phyloP scores from a whole-genome alignment of 2,329 filamentous ascomycete genomes.

The Cordyceps pruinosa region DNA sequence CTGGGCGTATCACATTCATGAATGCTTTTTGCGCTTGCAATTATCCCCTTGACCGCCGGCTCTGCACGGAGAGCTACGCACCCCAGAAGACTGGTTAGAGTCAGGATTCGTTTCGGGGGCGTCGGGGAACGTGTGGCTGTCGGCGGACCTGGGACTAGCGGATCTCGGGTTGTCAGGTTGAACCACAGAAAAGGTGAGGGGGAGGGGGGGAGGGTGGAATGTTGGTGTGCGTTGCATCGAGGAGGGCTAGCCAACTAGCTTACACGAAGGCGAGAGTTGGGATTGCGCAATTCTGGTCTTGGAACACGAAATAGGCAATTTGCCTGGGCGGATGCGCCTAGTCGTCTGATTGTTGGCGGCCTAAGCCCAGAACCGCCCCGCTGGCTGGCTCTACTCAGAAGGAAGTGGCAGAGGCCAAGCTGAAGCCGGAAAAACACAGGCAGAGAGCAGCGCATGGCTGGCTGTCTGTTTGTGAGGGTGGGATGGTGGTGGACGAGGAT shows the following conservation, averaged over 20 bases:
- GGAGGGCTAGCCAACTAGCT: background rate
- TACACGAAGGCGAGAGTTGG: background rate
- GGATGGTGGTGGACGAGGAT: background rate
- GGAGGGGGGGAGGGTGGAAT: background rate
- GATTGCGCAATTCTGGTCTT: slow-evolving; percentile 10
- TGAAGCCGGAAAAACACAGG: background rate
- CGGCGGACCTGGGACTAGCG: slow-evolving; percentile 11
- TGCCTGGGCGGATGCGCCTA: slow-evolving; percentile 5
- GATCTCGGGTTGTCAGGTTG: slow-evolving; percentile 7
- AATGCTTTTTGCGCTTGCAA: slow-evolving; percentile 1
- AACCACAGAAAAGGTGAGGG: background rate
- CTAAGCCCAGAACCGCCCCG: slow-evolving; percentile 1
- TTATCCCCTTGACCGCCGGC: slow-evolving; percentile 6
- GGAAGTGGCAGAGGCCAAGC: background rate
- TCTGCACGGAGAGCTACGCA: background rate
- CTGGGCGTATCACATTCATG: background rate
- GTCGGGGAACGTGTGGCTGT: slow-evolving; percentile 1
- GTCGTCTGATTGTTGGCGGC: slow-evolving; percentile 6
- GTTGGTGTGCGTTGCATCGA: no score
- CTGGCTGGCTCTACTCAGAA: background rate
- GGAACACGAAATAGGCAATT: slow-evolving; percentile 10
- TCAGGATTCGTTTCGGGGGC: background rate
- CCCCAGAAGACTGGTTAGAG: background rate
- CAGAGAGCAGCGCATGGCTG: background rate
- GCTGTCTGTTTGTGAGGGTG: background rate